Evolutionary conservation across 345 rosid genomes (phyloP).

Genomic region (Psidium guajava): DNA sequence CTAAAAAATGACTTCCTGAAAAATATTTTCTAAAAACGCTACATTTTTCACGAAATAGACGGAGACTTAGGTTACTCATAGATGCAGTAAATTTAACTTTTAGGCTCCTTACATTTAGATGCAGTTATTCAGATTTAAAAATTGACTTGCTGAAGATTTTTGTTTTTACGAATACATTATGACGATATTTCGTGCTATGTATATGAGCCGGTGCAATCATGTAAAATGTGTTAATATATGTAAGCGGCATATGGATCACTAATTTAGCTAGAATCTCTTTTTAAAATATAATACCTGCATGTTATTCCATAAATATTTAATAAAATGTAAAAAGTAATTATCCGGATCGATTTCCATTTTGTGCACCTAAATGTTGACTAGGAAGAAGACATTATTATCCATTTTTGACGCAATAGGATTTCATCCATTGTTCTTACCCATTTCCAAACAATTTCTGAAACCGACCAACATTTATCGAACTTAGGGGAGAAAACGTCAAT

Average conservation of each 20-base stretch:
- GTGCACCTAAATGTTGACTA: neutral
- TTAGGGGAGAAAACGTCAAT: neutral
- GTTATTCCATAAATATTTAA: neutral
- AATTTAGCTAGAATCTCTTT: neutral
- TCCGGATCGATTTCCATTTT: neutral
- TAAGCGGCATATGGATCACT: neutral
- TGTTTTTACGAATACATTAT: neutral
- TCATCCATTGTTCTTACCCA: neutral
- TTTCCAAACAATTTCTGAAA: no score
- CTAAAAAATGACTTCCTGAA: no score
- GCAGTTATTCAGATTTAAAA: neutral
- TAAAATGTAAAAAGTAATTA: neutral
- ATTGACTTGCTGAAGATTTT: neutral
- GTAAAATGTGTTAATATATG: no score
- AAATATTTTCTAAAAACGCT: no score
- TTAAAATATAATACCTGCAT: neutral
- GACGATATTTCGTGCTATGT: neutral
- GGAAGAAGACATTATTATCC: neutral
- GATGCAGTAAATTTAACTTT: neutral
- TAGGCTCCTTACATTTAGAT: neutral
- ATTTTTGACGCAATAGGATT: neutral
- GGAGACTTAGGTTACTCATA: no score
- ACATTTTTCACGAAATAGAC: no score
- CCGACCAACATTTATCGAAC: neutral
- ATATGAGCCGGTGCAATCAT: neutral